Evolutionary conservation across 352 stramenopile species (phyloP).

Genomic region (Phytophthora vignae): DNA sequence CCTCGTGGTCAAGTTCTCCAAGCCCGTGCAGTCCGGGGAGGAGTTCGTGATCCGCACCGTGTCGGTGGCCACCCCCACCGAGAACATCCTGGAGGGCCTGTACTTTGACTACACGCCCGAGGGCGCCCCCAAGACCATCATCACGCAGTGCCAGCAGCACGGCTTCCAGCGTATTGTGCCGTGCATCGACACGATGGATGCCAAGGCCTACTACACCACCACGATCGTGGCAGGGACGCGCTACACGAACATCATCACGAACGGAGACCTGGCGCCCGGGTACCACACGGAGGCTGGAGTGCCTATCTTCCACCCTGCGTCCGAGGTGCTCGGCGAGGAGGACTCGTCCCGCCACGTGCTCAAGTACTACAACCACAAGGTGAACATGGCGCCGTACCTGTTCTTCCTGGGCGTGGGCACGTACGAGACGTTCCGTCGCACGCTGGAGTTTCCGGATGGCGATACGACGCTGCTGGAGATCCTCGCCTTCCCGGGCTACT

Average conservation of each 20-base stretch:
- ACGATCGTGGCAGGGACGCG: conserved; percentile 75
- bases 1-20: conserved; percentile 63
- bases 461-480: conserved; percentile 80
- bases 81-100: conserved; percentile 81
- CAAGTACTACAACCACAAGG: conserved; percentile 86
- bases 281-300: conserved; percentile 69
- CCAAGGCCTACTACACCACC: conserved; percentile 84
- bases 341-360: conserved; percentile 68
- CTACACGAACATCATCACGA: conserved; percentile 88
- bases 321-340: conserved; percentile 58
- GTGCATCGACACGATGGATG: conserved; percentile 84
- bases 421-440: conserved; percentile 80
- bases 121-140: conserved; percentile 77
- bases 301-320: conserved; percentile 64
- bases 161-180: conserved; percentile 83
- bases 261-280: conserved; percentile 73
- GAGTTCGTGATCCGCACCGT: conserved; percentile 80
- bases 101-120: conserved; percentile 85
- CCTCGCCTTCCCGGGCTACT: conserved; percentile 73
- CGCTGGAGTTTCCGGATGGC: conserved; percentile 78
- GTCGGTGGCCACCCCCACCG: conserved; percentile 68
- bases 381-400: conserved; percentile 87
- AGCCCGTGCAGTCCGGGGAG: conserved; percentile 60
- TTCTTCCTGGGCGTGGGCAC: conserved; percentile 84
- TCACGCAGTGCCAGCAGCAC: conserved; percentile 86